Percentiles rank a stretch among this genome's conserved stretches.
Conservation (phyloP, 2,329 filamentous ascomycete genomes). For the Xenoacremonium recifei region DNA sequence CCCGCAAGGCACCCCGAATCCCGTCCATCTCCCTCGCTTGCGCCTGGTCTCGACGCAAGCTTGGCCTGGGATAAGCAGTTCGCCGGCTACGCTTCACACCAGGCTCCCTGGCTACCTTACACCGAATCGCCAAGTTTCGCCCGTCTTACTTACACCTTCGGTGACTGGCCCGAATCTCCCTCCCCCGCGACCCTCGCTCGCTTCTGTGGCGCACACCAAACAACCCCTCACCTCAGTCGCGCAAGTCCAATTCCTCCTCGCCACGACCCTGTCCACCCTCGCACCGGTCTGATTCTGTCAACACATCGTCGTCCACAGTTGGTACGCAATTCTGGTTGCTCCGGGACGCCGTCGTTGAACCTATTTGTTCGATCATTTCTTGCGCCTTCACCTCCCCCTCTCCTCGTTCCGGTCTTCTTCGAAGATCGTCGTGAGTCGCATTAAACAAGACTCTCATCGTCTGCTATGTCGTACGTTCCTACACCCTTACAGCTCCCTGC, state of each 20-base stretch:
- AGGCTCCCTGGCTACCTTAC: conserved; percentile 5
- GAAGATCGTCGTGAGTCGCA: conserved; percentile 46
- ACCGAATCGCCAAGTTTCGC: neutral
- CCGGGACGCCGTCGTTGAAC: neutral
- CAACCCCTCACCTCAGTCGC: conserved; percentile 9
- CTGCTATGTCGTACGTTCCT: conserved; percentile 45
- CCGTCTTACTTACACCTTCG: neutral
- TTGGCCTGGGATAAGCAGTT: conserved; percentile 7
- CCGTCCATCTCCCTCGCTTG: neutral
- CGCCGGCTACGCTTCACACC: conserved; percentile 3
- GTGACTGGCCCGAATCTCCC: neutral
- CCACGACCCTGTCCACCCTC: conserved; percentile 19
- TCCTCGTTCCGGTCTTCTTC: conserved; percentile 46
- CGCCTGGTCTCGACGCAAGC: neutral
- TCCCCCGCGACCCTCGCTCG: neutral
- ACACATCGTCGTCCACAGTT: conserved; percentile 21
- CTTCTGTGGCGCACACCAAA: neutral
- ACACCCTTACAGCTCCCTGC: neutral
- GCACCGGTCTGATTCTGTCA: conserved; percentile 17
- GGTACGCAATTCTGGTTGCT: conserved; percentile 14
- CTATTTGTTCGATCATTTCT: conserved; percentile 1
- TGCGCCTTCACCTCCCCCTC: conserved; percentile 23
- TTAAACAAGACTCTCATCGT: conserved; percentile 25
- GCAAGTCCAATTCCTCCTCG: conserved; percentile 26
- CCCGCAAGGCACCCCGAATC: neutral